A percentile compares a stretch with the other conserved stretches of the same genome.
Evolutionary conservation across 208 protist species (phyloP).

Genomic region (Tritrichomonas foetus): DNA sequence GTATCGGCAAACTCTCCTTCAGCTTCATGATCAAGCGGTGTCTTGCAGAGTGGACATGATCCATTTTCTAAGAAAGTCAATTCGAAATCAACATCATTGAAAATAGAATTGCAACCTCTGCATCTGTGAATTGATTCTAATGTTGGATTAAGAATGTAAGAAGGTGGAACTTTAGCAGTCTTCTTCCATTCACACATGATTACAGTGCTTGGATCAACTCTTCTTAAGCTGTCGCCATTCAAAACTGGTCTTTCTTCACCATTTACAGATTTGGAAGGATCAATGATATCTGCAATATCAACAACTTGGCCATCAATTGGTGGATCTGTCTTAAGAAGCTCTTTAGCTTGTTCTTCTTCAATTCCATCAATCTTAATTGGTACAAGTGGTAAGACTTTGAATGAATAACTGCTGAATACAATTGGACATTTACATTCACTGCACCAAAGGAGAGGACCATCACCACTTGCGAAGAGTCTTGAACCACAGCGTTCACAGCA

Average conservation of each 20-base stretch:
- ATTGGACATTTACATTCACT: slow-evolving; percentile 32
- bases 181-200: neutral
- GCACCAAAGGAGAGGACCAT: neutral
- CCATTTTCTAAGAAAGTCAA: neutral
- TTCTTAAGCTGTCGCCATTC: neutral
- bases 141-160: neutral
- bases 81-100: slow-evolving; percentile 16
- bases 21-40: neutral
- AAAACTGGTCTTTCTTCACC: neutral
- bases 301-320: neutral
- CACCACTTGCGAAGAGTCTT: neutral
- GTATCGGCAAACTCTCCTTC: slow-evolving; percentile 22
- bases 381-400: neutral
- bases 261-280: neutral
- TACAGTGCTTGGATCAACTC: neutral
- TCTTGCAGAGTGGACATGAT: slow-evolving; percentile 4
- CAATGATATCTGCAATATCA: neutral
- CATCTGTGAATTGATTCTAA: neutral
- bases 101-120: slow-evolving; percentile 21
- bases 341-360: neutral
- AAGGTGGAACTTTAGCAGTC: neutral
- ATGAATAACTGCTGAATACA: slow-evolving; percentile 1
- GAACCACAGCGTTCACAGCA: neutral
- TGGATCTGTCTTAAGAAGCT: neutral
- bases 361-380: neutral